These are phyloP conservation scores for Cercospora zeina DNA, from an alignment of 2,329 filamentous ascomycete species.

Conservation along the genomic window DNA sequence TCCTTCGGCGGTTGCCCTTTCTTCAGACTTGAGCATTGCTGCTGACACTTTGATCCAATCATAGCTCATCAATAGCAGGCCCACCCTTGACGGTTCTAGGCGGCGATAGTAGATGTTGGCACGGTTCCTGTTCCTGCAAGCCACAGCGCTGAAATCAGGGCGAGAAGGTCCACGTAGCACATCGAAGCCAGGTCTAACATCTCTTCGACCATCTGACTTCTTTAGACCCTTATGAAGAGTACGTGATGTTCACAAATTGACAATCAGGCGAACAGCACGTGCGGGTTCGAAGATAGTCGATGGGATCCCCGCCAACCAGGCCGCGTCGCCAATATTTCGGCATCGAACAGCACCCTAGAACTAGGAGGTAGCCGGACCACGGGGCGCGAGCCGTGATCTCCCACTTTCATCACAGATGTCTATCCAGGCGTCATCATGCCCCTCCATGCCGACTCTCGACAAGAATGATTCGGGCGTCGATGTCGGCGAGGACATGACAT, in stretches of 20 bases:
- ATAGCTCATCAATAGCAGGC: background rate
- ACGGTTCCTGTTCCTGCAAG: background rate
- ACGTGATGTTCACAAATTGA: background rate
- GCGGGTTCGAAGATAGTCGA: conserved; percentile 1
- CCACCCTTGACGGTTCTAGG: conserved; percentile 1
- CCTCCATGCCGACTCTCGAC: conserved; percentile 16
- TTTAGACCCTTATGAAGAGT: background rate
- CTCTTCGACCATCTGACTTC: background rate
- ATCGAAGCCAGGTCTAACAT: background rate
- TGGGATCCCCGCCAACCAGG: conserved; percentile 7
- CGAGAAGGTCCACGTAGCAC: conserved; percentile 4
- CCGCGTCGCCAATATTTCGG: conserved; percentile 13
- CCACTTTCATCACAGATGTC: conserved; percentile 13
- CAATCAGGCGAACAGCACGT: no score
- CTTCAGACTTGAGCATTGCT: background rate
- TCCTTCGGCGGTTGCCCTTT: background rate
- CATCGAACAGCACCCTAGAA: conserved; percentile 12
- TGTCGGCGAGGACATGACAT: conserved; percentile 22
- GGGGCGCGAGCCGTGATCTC: conserved; percentile 10
- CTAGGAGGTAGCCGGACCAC: conserved; percentile 10
- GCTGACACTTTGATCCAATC: background rate
- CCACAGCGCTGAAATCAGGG: conserved; percentile 7
- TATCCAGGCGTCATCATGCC: conserved; percentile 12
- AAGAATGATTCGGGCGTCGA: conserved; percentile 17
- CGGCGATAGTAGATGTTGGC: background rate